Evolutionary conservation across 495 filamentous ascomycete species (phyloP).

Genomic region (Emericellopsis terricola): DNA sequence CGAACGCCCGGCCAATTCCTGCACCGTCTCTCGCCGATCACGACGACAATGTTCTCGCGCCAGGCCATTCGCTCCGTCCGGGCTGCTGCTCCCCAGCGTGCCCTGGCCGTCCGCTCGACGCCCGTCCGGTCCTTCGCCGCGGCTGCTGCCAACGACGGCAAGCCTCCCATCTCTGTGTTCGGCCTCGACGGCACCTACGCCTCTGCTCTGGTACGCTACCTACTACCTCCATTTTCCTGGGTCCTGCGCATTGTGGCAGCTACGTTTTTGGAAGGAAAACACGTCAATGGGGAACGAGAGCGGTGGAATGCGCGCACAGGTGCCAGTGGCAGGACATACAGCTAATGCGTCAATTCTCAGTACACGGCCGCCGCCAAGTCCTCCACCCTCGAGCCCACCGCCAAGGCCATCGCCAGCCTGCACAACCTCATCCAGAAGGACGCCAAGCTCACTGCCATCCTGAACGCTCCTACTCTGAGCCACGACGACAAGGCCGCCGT

Average conservation of each 20-base stretch:
- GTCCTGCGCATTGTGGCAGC: too few relatives aligned
- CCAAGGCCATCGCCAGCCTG: conserved; percentile 56
- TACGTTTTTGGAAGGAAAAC: too few relatives aligned
- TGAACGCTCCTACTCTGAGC: conserved; percentile 64
- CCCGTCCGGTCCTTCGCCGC: conserved; percentile 55
- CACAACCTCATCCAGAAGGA: conserved; percentile 59
- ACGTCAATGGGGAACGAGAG: too few relatives aligned
- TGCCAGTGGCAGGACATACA: too few relatives aligned
- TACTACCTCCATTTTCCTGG: conserved; percentile 1
- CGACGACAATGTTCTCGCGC: conserved; percentile 40
- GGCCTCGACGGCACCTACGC: conserved; percentile 97
- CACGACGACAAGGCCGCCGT: conserved; percentile 65
- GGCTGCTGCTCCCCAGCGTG: conserved; percentile 32
- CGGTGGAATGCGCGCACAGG: too few relatives aligned
- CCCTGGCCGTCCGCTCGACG: conserved; percentile 7
- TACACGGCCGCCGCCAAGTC: conserved; percentile 91
- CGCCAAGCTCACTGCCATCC: conserved; percentile 53
- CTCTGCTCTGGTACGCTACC: conserved; percentile 70
- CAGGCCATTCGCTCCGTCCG: conserved; percentile 41
- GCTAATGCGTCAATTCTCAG: too few relatives aligned
- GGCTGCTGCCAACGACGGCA: conserved; percentile 45
- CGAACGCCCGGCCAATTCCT: conserved; percentile 8
- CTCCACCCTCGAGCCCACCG: conserved; percentile 60
- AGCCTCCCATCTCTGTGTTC: conserved; percentile 78
- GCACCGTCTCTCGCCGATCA: conserved; percentile 12